Evolutionary conservation across 1,139 yeast genomes (phyloP), one percentile per base, ranked within the genome.

Genomic region (Wickerhamiella pararugosa): DNA sequence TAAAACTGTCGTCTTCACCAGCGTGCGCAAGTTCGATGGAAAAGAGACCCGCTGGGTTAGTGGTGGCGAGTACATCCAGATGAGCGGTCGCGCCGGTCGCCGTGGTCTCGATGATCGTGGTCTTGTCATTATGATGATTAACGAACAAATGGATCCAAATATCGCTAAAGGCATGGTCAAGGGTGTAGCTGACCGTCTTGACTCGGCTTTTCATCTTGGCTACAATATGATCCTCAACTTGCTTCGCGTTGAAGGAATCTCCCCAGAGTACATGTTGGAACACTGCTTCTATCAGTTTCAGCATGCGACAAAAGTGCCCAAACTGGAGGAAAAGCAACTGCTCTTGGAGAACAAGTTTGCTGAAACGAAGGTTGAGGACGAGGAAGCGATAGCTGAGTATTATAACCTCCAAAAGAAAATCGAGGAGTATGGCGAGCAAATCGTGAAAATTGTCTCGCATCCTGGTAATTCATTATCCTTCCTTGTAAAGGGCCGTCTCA

Each of bases 41-140:
- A 77, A 75, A 48, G 92, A 90, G 26, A 86, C 87, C 67, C 76
- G 99, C 63, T 90, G 97, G 97, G 95, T 92, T 34, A 83, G 95
- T 44, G 97, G 97, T 46, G 99, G 98, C 66, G 99, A 92, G 64
- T 92, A 90, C 62, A 92, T 90, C 54, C 99, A 92, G 65, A 90
- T 90, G 99, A 83, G 96, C 35, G 99, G 99, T 49, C 79, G 99
- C 65, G 99, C 99, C 11, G 99, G 99, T 55, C 87, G 99, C 70
- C 82, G 99, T 71, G 98, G 99, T 55, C 72, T 92, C 51, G 99
- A 92, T 70, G 96, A 90, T 59, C 79, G 97, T 58, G 99, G 99
- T 65, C 87, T 90, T 60, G 98, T 92, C 43, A 90, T 92, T 54
- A 81, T 92, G 82, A 92, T 92, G 98, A 86, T 90, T 61, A 97